A percentile compares a stretch with the other conserved stretches of the same genome.
phyloP scores from a whole-genome alignment of 1,139 yeast species.

The Geotrichum histeridarum region DNA sequence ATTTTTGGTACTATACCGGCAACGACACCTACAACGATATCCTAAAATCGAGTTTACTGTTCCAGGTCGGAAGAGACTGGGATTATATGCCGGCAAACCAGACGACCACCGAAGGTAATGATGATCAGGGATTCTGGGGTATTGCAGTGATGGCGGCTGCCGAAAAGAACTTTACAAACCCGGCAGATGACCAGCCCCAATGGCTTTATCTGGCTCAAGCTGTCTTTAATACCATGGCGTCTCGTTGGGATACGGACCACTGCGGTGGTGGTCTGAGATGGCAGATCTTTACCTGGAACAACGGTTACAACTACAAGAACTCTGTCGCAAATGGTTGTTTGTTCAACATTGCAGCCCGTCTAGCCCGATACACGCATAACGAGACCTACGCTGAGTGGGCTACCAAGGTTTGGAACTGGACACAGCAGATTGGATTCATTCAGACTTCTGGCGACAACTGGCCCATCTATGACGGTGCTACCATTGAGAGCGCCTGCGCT shows the following conservation, averaged over 20 bases:
- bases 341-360: slow-evolving; percentile 81
- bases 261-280: slow-evolving; percentile 92
- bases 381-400: slow-evolving; percentile 77
- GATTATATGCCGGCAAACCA: slow-evolving; percentile 75
- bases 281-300: slow-evolving; percentile 94
- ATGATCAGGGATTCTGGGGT: slow-evolving; percentile 93
- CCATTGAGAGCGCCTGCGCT: slow-evolving; percentile 57
- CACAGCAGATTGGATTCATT: slow-evolving; percentile 56
- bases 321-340: slow-evolving; percentile 86
- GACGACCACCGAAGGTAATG: slow-evolving; percentile 78
- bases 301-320: slow-evolving; percentile 90
- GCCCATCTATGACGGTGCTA: slow-evolving; percentile 72
- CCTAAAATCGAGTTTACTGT: slow-evolving; percentile 54
- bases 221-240: slow-evolving; percentile 82
- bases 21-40: slow-evolving; percentile 55
- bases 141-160: slow-evolving; percentile 78
- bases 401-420: slow-evolving; percentile 78
- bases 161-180: slow-evolving; percentile 69
- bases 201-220: slow-evolving; percentile 78
- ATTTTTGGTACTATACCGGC: slow-evolving; percentile 57
- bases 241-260: slow-evolving; percentile 70
- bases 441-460: slow-evolving; percentile 40
- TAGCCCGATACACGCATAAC: slow-evolving; percentile 71
- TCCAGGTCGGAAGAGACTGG: slow-evolving; percentile 61
- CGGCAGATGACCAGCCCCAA: slow-evolving; percentile 46